These are phyloP conservation scores for Neoascochyta sp. DNA, from an alignment of 2,329 filamentous ascomycete species.

Conservation along the genomic window DNA sequence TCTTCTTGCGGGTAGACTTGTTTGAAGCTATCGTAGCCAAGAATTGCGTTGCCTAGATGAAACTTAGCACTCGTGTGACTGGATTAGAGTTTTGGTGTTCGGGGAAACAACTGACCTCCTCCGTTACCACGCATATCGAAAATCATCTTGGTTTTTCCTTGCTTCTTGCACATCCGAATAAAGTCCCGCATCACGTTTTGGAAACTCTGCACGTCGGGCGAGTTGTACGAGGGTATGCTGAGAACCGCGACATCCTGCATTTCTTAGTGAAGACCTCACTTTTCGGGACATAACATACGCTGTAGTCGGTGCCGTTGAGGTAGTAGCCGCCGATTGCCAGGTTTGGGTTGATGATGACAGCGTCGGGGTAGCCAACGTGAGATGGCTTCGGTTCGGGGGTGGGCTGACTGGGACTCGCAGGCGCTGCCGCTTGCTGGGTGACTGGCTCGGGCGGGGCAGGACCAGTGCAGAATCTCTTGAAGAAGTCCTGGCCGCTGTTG, in stretches of 20 bases:
- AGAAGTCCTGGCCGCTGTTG: slow-evolving; percentile 41
- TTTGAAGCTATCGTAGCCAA: slow-evolving; percentile 48
- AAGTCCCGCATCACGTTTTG: slow-evolving; percentile 44
- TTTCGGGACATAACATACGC: slow-evolving; percentile 25
- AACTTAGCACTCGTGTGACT: slow-evolving; percentile 2
- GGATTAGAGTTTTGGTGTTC: no score
- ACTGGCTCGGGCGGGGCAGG: slow-evolving; percentile 13
- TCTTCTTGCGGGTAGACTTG: slow-evolving; percentile 50
- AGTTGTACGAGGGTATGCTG: slow-evolving; percentile 42
- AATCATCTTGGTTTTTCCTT: slow-evolving; percentile 58
- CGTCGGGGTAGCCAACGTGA: slow-evolving; percentile 38
- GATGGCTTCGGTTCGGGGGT: slow-evolving; percentile 23
- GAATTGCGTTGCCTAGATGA: slow-evolving; percentile 42
- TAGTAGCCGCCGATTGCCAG: slow-evolving; percentile 47
- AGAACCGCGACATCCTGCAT: slow-evolving; percentile 46
- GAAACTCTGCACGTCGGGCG: slow-evolving; percentile 33
- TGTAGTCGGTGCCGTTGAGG: slow-evolving; percentile 39
- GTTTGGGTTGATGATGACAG: slow-evolving; percentile 34
- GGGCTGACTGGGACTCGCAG: slow-evolving; percentile 13
- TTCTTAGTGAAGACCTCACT: slow-evolving; percentile 32
- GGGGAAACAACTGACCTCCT: slow-evolving; percentile 43
- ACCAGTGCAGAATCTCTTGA: slow-evolving; percentile 38
- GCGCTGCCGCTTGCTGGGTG: slow-evolving; percentile 10
- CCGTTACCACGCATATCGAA: slow-evolving; percentile 61
- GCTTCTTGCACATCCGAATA: slow-evolving; percentile 45